These are phyloP conservation scores for Chlorella sp. DNA, from an alignment of 139 green algal species.

Conservation along the genomic window DNA sequence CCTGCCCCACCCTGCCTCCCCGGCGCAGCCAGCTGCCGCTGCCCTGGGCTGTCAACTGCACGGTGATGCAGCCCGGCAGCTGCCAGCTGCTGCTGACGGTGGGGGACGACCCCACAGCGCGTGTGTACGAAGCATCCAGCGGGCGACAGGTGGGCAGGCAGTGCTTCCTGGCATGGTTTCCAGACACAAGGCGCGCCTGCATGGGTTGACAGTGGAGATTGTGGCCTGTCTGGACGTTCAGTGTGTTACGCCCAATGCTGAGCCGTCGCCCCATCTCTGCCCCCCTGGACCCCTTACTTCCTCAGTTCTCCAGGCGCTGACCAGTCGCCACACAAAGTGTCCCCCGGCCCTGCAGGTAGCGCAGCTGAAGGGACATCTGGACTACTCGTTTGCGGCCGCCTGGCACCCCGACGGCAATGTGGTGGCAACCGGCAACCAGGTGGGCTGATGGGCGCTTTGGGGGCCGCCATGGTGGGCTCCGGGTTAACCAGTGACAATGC, in stretches of 20 bases:
- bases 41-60: constrained; percentile 92
- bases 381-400: constrained; percentile 93
- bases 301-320: too few species aligned
- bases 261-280: too few species aligned
- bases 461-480: too few species aligned
- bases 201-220: too few species aligned
- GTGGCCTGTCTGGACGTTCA: too few species aligned
- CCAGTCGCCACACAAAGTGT: too few species aligned
- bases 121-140: constrained; percentile 28
- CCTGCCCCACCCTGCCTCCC: neutral
- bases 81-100: constrained; percentile 67
- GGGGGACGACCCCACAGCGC: constrained; percentile 78
- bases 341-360: constrained; percentile 14
- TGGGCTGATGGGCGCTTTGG: neutral
- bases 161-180: too few species aligned
- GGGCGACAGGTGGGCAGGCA: neutral
- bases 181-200: too few species aligned
- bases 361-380: constrained; percentile 80
- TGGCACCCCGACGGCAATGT: constrained; percentile 89
- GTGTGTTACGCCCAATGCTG: too few species aligned
- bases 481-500: too few species aligned
- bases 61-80: constrained; percentile 46
- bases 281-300: too few species aligned
- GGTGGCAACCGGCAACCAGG: constrained; percentile 93
- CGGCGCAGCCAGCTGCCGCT: constrained; percentile 24